Evolutionary conservation across 331 rosid genomes (phyloP).

Genomic region (Cydonia oblonga): DNA sequence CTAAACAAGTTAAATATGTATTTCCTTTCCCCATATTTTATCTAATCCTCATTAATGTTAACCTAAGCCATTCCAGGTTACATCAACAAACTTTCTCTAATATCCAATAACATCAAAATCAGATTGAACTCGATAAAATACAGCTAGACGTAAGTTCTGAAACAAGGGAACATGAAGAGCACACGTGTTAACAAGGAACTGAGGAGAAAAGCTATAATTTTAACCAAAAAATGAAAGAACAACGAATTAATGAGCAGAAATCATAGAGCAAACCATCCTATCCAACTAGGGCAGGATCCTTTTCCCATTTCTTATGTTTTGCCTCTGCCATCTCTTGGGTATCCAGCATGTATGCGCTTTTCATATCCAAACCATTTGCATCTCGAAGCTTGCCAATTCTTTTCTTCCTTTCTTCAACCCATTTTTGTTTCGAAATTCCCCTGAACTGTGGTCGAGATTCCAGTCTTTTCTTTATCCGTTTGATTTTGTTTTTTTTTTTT

Average conservation of each 20-base stretch:
- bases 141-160: not conserved
- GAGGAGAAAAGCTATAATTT: not conserved
- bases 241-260: not conserved
- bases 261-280: constrained; percentile 73
- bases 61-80: not conserved
- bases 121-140: not conserved
- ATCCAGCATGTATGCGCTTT: constrained; percentile 81
- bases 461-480: too few species aligned
- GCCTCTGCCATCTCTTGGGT: constrained; percentile 78
- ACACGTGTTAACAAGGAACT: not conserved
- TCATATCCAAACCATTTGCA: constrained; percentile 91
- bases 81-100: not conserved
- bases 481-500: too few species aligned
- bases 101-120: not conserved
- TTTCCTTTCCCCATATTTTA: not conserved
- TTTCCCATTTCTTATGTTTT: constrained; percentile 98
- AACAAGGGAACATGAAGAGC: not conserved
- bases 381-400: constrained; percentile 84
- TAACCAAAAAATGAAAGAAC: not conserved
- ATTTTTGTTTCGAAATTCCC: constrained; percentile 91
- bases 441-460: constrained; percentile 81
- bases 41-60: not conserved
- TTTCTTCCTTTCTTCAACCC: constrained; percentile 96
- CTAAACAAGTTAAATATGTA: constrained; percentile 3
- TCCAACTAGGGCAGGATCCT: constrained; percentile 89